phyloP scores from a whole-genome alignment of 768 basidiomycete genomes.

The Tephrocybe rancida region DNA sequence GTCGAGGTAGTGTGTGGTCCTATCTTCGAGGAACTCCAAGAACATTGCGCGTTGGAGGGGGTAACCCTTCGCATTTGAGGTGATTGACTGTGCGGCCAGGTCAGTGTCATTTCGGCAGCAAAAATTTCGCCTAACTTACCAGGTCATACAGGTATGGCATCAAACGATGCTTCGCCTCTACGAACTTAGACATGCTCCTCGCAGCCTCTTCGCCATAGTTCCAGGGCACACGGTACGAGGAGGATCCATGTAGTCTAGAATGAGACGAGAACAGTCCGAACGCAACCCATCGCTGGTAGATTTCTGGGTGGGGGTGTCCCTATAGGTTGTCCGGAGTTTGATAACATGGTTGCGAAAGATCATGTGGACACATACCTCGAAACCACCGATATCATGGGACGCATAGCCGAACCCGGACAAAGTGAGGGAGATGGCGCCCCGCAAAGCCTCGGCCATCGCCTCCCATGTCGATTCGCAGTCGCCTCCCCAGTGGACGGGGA shows the following conservation, averaged over 20 bases:
- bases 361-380: slow-evolving; percentile 46
- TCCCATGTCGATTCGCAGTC: slow-evolving; percentile 79
- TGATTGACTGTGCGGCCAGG: slow-evolving; percentile 44
- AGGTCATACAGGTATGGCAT: slow-evolving; percentile 74
- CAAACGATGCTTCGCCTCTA: slow-evolving; percentile 66
- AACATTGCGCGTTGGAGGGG: slow-evolving; percentile 70
- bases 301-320: slow-evolving; percentile 68
- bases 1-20: slow-evolving; percentile 61
- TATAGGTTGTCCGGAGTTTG: slow-evolving; percentile 21
- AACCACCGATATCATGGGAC: slow-evolving; percentile 79
- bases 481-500: slow-evolving; percentile 65
- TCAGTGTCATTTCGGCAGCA: slow-evolving; percentile 3
- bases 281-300: slow-evolving; percentile 78
- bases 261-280: slow-evolving; percentile 80
- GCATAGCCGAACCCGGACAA: slow-evolving; percentile 72
- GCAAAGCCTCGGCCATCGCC: slow-evolving; percentile 76
- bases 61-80: slow-evolving; percentile 52
- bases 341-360: background rate
- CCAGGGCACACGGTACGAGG: slow-evolving; percentile 80
- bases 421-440: slow-evolving; percentile 67
- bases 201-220: slow-evolving; percentile 73
- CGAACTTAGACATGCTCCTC: slow-evolving; percentile 59
- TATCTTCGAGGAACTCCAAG: slow-evolving; percentile 61
- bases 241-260: slow-evolving; percentile 71
- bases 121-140: slow-evolving; percentile 30